phyloP scores from a whole-genome alignment of 2,329 filamentous ascomycete species.

The Stemphylium vesicarium region DNA sequence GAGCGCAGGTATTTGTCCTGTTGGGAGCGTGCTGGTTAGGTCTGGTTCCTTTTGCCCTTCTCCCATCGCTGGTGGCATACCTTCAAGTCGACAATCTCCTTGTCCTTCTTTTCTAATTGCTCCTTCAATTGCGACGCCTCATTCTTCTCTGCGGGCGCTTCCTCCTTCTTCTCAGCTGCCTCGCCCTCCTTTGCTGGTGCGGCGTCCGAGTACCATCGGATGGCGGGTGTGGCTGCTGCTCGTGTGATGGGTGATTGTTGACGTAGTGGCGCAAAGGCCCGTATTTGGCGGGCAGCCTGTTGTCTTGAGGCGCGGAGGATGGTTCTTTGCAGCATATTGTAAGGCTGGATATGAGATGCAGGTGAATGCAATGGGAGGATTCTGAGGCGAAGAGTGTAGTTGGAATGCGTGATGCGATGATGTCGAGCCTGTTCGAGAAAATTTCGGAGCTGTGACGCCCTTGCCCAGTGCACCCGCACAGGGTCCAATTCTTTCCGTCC shows the following conservation, averaged over 20 bases:
- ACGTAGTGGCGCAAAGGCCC: slow-evolving; percentile 47
- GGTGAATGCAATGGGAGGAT: not conserved
- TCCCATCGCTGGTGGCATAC: slow-evolving; percentile 57
- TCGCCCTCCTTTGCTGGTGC: slow-evolving; percentile 52
- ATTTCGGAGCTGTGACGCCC: slow-evolving; percentile 18
- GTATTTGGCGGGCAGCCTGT: slow-evolving; percentile 51
- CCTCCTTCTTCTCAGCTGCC: slow-evolving; percentile 54
- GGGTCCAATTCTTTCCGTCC: slow-evolving; percentile 27
- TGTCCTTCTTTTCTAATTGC: slow-evolving; percentile 74
- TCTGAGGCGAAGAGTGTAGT: slow-evolving; percentile 4
- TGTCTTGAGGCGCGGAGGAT: slow-evolving; percentile 56
- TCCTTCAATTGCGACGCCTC: slow-evolving; percentile 57
- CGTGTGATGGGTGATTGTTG: slow-evolving; percentile 39
- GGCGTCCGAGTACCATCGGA: slow-evolving; percentile 57
- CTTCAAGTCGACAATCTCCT: slow-evolving; percentile 82
- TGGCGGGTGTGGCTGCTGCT: slow-evolving; percentile 37
- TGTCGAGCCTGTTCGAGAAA: slow-evolving; percentile 29
- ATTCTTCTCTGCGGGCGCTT: slow-evolving; percentile 44
- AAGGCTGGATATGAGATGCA: slow-evolving; percentile 12
- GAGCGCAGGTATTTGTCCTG: slow-evolving; percentile 95
- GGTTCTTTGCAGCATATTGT: slow-evolving; percentile 59
- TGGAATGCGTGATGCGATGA: slow-evolving; percentile 21
- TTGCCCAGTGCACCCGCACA: slow-evolving; percentile 10
- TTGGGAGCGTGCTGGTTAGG: not conserved
- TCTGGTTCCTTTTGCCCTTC: not conserved